These are phyloP conservation scores for Teunomyces aglyptinius DNA, from an alignment of 805 yeast genomes.

Conservation along the genomic window DNA sequence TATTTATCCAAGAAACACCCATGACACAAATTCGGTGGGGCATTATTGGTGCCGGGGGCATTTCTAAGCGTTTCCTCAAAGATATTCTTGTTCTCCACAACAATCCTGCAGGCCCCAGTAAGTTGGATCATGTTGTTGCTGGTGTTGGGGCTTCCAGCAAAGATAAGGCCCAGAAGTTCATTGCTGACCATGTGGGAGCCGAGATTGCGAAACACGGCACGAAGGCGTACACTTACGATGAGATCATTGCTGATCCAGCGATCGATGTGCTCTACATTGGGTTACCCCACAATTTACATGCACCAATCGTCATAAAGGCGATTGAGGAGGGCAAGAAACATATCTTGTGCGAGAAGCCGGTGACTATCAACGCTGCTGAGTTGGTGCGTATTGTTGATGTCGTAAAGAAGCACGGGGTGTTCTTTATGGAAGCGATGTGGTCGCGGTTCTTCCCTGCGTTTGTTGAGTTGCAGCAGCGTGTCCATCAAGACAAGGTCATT, in stretches of 20 bases:
- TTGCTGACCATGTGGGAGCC: constrained; percentile 19
- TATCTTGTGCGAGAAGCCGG: constrained; percentile 56
- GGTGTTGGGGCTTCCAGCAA: constrained; percentile 40
- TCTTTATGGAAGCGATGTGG: constrained; percentile 63
- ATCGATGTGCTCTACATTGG: constrained; percentile 55
- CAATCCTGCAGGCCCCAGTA: constrained; percentile 20
- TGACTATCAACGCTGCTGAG: constrained; percentile 48
- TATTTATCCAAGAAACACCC: constrained; percentile 10
- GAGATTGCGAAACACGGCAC: constrained; percentile 13
- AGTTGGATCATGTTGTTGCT: constrained; percentile 30
- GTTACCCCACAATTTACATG: constrained; percentile 53
- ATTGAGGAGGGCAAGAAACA: constrained; percentile 47
- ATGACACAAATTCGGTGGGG: constrained; percentile 37
- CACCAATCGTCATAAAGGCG: constrained; percentile 43
- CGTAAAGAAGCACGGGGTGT: constrained; percentile 44
- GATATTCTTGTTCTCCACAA: constrained; percentile 29
- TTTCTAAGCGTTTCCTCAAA: constrained; percentile 43
- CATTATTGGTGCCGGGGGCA: constrained; percentile 49
- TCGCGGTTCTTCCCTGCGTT: constrained; percentile 51
- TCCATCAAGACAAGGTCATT: constrained; percentile 39
- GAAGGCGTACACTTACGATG: constrained; percentile 35
- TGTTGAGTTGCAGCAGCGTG: constrained; percentile 30
- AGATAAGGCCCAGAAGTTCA: constrained; percentile 35
- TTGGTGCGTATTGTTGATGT: constrained; percentile 39
- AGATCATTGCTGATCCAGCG: constrained; percentile 40